Evolutionary conservation across 352 stramenopile genomes (phyloP), one percentile per base, ranked within the genome.

Genomic region (Hyaloperonospora arabidopsidis): DNA sequence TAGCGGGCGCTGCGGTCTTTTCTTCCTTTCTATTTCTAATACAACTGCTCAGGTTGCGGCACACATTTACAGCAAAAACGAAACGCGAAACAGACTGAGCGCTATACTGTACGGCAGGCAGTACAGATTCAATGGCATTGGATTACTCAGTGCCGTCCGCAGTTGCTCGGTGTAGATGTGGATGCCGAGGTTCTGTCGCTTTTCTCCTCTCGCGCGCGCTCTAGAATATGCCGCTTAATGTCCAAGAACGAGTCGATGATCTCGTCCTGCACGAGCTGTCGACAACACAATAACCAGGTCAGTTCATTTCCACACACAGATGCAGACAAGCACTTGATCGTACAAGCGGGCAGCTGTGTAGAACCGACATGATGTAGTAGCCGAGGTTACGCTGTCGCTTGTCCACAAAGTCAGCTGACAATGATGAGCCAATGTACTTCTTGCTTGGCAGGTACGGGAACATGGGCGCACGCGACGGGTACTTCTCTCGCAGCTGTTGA

Each of bases 191-290:
- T 68, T 40, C 69, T 68, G 29, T 65, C 68, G 14, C 4, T 56
- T 48, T 71, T 53, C 48, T 85, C 62, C 25, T 89, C 76, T 4
- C 81, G 49, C 23, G 72, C 75, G 29, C 79, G 67, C 57, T 89
- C 72, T 25, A 89, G 62, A 54, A 91, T 86, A 54, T 93, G 80
- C 23, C 84, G 78, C 65, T 87, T 90, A 58, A 93, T 86, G 51
- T 93, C 84, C n/a, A 93, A 52, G 60, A 93, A 93, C 34, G 83
- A 85, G 59, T 93, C 84, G 44, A 93, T 75, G 59, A 91, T 91
- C 60, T 93, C 83, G 62, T 93, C 83, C 50, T 88, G 76, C 29
- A 86, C 76, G 17, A 93, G 67, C 81, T 91, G 54, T 1, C 10
- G 22, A 35, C 17, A 49, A 25, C 15, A 36, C 50, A 38, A 6